A percentile compares a stretch with the other conserved stretches of the same genome.
Evolutionary conservation across 140 eudicot genomes (phyloP).

Genomic region (Anethum foeniculum): DNA sequence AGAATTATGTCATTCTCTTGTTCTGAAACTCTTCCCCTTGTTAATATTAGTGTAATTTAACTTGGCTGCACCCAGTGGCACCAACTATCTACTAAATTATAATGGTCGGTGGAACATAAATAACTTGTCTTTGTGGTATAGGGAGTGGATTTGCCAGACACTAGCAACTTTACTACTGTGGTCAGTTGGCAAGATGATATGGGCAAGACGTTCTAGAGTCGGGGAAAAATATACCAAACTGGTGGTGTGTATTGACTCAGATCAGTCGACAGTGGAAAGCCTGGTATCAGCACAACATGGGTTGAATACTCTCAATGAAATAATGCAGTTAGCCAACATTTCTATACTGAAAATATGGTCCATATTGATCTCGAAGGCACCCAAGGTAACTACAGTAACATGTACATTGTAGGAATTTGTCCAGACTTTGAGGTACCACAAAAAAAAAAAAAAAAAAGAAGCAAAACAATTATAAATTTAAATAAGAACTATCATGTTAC

Average conservation of each 20-base stretch:
- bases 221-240: slow-evolving; percentile 37
- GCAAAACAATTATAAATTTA: background rate
- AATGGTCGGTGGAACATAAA: background rate
- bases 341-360: slow-evolving; percentile 74
- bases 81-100: background rate
- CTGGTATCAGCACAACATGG: slow-evolving; percentile 85
- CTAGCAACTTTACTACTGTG: slow-evolving; percentile 53
- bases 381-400: slow-evolving; percentile 42
- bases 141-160: slow-evolving; percentile 78
- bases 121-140: slow-evolving; percentile 14
- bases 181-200: slow-evolving; percentile 44
- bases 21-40: background rate
- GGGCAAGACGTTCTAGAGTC: slow-evolving; percentile 37
- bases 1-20: slow-evolving; percentile 12
- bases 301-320: slow-evolving; percentile 38
- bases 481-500: no score
- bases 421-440: background rate
- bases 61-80: background rate
- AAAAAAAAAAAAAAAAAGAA: background rate
- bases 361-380: slow-evolving; percentile 48
- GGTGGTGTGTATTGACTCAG: slow-evolving; percentile 53
- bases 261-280: slow-evolving; percentile 74
- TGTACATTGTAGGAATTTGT: background rate
- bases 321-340: slow-evolving; percentile 54
- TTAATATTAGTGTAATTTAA: background rate